A percentile compares a stretch with the other conserved stretches of the same genome.
These are phyloP conservation scores for Populus alba DNA, from an alignment of 345 rosid species.

Conservation along the genomic window DNA sequence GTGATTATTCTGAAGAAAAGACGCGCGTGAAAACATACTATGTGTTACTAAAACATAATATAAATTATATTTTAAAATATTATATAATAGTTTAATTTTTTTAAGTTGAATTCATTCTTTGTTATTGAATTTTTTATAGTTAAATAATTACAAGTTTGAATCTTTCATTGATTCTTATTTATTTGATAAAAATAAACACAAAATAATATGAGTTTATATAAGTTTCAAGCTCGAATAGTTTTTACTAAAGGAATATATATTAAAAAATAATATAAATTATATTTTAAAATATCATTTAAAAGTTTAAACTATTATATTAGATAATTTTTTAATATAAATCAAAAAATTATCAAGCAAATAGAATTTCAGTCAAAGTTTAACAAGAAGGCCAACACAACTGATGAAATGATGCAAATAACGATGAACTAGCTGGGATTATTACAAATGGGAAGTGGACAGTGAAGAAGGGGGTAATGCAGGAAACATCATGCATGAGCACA, in stretches of 20 bases:
- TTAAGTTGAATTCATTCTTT: too few species aligned
- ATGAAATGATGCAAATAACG: conserved; percentile 5
- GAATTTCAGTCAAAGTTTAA: background rate
- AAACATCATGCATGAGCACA: background rate
- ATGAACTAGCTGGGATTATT: background rate
- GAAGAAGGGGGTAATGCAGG: background rate
- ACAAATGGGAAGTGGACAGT: conserved; percentile 4
- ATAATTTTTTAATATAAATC: too few species aligned
- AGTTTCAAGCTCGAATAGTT: rapidly evolving
- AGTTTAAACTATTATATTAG: rapidly evolving
- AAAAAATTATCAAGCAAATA: too few species aligned
- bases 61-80: too few species aligned
- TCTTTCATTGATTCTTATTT: too few species aligned
- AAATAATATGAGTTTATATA: too few species aligned
- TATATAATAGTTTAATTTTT: too few species aligned
- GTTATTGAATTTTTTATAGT: rapidly evolving
- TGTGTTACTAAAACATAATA: too few species aligned
- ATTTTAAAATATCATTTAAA: too few species aligned
- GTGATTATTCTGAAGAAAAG: background rate
- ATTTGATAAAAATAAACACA: too few species aligned
- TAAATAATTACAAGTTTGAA: rapidly evolving
- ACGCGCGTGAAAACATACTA: too few species aligned
- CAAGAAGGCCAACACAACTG: background rate
- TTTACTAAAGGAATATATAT: rapidly evolving
- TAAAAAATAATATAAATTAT: too few species aligned